Evolutionary conservation across 1,139 yeast species (phyloP), one percentile per base, ranked within the genome.

Genomic region (Geotrichum phurueaensis): DNA sequence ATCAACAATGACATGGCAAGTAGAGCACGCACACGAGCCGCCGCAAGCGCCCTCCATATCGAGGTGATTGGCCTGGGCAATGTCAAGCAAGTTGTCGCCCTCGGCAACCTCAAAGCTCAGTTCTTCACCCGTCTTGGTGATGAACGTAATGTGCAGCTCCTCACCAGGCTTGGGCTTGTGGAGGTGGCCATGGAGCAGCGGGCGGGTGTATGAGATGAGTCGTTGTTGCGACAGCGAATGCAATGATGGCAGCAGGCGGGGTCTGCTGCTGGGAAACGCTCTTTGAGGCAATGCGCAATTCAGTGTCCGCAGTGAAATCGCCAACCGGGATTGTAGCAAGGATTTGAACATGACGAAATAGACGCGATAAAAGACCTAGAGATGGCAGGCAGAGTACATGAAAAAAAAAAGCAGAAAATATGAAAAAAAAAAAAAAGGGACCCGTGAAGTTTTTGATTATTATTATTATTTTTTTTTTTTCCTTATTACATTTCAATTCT

Each of bases 11-110:
- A 94, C 86, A 76, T 94, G 99, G 72, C 99, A 94, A 0, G 99
- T 94, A 2, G 97, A 91, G 72, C 99, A 94, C 1, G 99, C 99
- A 78, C 99, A 94, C 1, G 97, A 90, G 1, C 99, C 99, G 47
- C 99, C 99, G 76, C 99, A 94, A 0, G 99, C 99, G 55, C 99
- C 96, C 73, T 94, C 99, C 92, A 94, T 91, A 68, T 94, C 99
- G 63, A 94, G 76, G 68, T 91, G 87, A 70, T 92, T 78, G 5
- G 96, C 96, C 76, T 94, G 99, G 6, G 98, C 99, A 61, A 94
- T 91, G 72, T 94, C 99, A 72, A 94, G 78, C 54, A 94, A 71
- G 55, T 92, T 86, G 71, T 94, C 99, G 5, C 98, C 99, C 66
- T 87, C 97, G 1, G 95, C 88, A 1, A 88, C 98, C 70, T 91